phyloP scores from a whole-genome alignment of 495 filamentous ascomycete genomes.

The Neurospora hispaniola region DNA sequence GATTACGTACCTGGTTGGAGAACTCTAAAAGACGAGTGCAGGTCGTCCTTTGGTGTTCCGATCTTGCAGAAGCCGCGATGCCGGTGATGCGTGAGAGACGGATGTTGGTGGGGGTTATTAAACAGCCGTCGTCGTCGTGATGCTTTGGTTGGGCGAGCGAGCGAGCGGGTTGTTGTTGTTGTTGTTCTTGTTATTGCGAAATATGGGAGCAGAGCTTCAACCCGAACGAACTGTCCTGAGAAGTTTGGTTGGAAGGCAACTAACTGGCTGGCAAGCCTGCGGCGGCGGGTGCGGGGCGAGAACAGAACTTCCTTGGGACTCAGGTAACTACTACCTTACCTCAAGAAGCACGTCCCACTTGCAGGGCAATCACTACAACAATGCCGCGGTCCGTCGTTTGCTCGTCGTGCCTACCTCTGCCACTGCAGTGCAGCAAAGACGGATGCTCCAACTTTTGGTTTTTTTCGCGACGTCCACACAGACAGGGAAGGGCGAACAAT shows the following conservation, averaged over 20 bases:
- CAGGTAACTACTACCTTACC: no score
- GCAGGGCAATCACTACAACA: not conserved
- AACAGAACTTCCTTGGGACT: not conserved
- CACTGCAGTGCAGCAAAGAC: not conserved
- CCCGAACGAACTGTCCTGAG: not conserved
- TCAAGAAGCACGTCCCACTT: not conserved
- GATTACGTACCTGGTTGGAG: slow-evolving; percentile 8
- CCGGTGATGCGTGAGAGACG: not conserved
- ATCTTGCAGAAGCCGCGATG: not conserved
- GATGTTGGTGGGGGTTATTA: not conserved
- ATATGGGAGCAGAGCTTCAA: not conserved
- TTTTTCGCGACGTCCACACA: not conserved
- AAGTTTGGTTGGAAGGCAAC: not conserved
- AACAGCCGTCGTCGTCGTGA: not conserved
- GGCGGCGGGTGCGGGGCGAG: not conserved
- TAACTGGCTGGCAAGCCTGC: not conserved
- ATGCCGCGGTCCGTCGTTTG: not conserved
- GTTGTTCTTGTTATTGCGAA: not conserved
- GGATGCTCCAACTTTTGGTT: not conserved
- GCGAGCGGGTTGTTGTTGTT: not conserved
- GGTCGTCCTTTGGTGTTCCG: slow-evolving; percentile 18
- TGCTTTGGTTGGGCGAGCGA: not conserved
- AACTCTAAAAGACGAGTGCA: slow-evolving; percentile 27
- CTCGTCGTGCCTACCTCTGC: not conserved
- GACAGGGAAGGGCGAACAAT: not conserved